Percentiles rank a stretch among this genome's conserved stretches.
phyloP scores from a whole-genome alignment of 768 basidiomycete species.

The Amanita phalloides region DNA sequence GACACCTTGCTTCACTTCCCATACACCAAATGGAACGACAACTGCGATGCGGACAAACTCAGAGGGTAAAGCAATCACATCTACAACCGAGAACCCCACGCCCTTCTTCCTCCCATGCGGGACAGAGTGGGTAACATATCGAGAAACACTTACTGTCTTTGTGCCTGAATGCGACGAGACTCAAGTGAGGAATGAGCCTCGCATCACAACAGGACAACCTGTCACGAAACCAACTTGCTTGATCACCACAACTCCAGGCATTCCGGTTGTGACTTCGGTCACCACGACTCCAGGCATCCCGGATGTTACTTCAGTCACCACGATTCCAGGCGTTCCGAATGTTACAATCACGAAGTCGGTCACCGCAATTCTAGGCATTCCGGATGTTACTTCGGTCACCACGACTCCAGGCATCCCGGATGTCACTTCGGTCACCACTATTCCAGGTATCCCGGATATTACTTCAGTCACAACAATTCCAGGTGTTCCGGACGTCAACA shows the following conservation, averaged over 20 bases:
- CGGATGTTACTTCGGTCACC: too few species aligned
- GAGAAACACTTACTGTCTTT: slow-evolving; percentile 13
- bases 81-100: slow-evolving; percentile 6
- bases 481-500: too few species aligned
- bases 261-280: neutral
- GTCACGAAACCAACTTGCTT: neutral
- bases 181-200: slow-evolving; percentile 14
- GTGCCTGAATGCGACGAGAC: slow-evolving; percentile 13
- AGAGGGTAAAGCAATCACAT: neutral
- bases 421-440: too few species aligned
- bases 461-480: too few species aligned
- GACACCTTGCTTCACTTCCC: neutral
- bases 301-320: neutral
- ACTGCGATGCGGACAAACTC: neutral
- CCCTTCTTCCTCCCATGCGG: slow-evolving; percentile 14
- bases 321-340: neutral
- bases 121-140: slow-evolving; percentile 12
- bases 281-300: neutral
- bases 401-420: too few species aligned
- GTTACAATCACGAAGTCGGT: too few species aligned
- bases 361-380: too few species aligned
- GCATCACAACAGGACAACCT: slow-evolving; percentile 9
- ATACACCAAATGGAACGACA: neutral
- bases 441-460: too few species aligned
- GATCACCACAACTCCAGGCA: neutral